These are phyloP conservation scores for Jatropha curcas DNA, from an alignment of 345 rosid species.

Conservation along the genomic window DNA sequence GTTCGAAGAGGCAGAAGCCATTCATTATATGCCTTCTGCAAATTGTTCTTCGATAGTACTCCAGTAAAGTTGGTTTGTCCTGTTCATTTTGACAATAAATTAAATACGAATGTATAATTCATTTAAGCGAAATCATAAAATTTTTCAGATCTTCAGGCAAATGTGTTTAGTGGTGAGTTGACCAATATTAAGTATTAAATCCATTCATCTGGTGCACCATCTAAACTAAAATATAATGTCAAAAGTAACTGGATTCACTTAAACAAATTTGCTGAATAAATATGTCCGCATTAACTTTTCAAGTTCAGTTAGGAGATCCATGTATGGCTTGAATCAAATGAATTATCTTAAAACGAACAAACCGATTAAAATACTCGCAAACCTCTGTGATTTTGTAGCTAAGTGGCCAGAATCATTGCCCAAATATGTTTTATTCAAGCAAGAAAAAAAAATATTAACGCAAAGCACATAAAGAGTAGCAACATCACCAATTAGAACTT, in stretches of 20 bases:
- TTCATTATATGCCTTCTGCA: conserved; percentile 59
- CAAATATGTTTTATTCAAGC: not conserved
- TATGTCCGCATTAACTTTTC: not conserved
- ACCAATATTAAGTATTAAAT: not conserved
- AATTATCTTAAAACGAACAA: not conserved
- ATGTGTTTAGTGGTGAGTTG: not conserved
- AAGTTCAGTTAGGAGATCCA: not conserved
- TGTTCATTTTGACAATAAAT: conserved; percentile 24
- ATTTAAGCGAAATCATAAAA: not conserved
- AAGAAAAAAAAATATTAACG: not conserved
- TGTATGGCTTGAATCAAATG: too few relatives aligned
- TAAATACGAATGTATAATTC: not conserved
- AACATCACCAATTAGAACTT: conserved; percentile 3
- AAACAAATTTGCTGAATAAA: not conserved
- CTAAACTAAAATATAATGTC: not conserved
- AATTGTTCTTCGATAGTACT: conserved; percentile 51
- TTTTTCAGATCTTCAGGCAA: not conserved
- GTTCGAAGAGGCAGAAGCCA: conserved; percentile 88
- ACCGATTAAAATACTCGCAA: not conserved
- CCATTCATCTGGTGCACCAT: not conserved
- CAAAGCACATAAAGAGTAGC: not conserved
- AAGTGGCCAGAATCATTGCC: not conserved
- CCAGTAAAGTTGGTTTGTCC: conserved; percentile 51
- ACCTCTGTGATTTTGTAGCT: not conserved
- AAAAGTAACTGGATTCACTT: not conserved